phyloP scores from a whole-genome alignment of 768 basidiomycete genomes.

The Mycena chlorophos region DNA sequence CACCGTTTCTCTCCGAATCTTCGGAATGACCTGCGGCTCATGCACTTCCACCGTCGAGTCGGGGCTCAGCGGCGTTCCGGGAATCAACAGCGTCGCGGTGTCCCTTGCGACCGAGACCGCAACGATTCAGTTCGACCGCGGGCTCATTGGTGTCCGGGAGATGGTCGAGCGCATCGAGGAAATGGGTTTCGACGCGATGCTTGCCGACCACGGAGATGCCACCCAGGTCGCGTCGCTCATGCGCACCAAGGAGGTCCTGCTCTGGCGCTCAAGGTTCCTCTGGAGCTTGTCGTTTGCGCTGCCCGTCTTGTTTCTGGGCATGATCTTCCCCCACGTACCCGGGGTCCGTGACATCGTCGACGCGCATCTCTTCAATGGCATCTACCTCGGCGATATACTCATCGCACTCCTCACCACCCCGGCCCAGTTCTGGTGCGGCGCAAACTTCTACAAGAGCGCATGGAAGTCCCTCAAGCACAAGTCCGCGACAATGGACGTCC shows the following conservation, averaged over 20 bases:
- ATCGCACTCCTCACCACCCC: conserved; percentile 80
- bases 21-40: conserved; percentile 88
- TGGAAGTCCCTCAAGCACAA: conserved; percentile 90
- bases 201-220: conserved; percentile 75
- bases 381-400: conserved; percentile 83
- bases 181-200: conserved; percentile 87
- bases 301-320: conserved; percentile 91
- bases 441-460: conserved; percentile 84
- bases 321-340: conserved; percentile 74
- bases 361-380: conserved; percentile 55
- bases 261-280: conserved; percentile 81
- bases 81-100: conserved; percentile 69
- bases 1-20: conserved; percentile 72
- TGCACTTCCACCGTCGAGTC: conserved; percentile 78
- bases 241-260: conserved; percentile 86
- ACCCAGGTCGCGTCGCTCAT: conserved; percentile 86
- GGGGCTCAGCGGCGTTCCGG: conserved; percentile 67
- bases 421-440: conserved; percentile 89
- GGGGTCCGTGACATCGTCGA: conserved; percentile 56
- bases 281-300: conserved; percentile 78
- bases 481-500: conserved; percentile 95
- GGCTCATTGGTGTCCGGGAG: conserved; percentile 75
- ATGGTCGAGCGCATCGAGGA: conserved; percentile 87
- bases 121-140: conserved; percentile 73
- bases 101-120: conserved; percentile 77